A percentile compares a stretch with the other conserved stretches of the same genome.
Conservation (phyloP, 345 rosid species). For the Melaleuca alternifolia region DNA sequence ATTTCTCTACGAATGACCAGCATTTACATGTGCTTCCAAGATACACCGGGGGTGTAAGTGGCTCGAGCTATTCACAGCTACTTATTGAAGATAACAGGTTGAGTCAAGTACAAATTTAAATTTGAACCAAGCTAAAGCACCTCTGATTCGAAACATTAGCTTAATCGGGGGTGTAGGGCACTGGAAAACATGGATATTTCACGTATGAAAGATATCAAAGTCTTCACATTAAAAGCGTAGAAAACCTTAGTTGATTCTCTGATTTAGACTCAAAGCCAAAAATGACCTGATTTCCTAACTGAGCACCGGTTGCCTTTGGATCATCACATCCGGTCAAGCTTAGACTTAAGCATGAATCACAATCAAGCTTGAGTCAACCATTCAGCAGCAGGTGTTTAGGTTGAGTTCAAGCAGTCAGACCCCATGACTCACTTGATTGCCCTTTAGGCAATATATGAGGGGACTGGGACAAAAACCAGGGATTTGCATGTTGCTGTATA, state of each 20-base stretch:
- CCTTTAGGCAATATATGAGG: not conserved
- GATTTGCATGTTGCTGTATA: not conserved
- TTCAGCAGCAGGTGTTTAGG: not conserved
- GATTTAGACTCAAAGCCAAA: not conserved
- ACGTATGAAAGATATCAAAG: not conserved
- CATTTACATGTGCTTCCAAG: not conserved
- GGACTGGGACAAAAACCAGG: not conserved
- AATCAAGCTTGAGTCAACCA: not conserved
- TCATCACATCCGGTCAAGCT: not conserved
- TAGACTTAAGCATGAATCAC: not conserved
- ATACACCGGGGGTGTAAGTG: not conserved
- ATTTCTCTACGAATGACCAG: not conserved
- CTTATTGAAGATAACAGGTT: not conserved
- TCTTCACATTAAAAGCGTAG: not conserved
- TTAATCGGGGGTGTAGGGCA: too few species aligned
- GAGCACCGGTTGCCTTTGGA: not conserved
- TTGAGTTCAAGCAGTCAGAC: not conserved
- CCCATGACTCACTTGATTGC: not conserved
- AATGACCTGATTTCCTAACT: not conserved
- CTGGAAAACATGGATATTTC: not conserved
- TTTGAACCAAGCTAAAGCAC: not conserved
- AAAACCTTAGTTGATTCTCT: not conserved
- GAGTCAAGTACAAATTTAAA: not conserved
- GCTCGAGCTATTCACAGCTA: not conserved
- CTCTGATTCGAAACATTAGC: not conserved